Conservation (phyloP, 345 rosid genomes). For the Hypericum androsaemum region DNA sequence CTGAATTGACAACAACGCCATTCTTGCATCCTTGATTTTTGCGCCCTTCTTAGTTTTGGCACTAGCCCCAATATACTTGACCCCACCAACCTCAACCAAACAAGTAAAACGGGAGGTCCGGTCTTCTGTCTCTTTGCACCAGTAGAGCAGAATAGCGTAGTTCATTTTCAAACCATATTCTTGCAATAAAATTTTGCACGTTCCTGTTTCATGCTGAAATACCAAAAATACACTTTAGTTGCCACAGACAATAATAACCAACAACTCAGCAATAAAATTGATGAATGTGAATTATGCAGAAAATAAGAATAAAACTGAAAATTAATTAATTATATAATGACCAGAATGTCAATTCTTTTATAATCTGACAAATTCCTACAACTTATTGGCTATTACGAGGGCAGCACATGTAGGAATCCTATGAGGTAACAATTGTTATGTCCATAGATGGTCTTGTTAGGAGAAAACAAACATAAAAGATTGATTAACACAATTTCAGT, state of each 20-base stretch:
- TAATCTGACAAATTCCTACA: too few species aligned
- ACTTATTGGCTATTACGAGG: too few species aligned
- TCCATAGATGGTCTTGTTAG: too few species aligned
- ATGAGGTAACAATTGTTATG: too few species aligned
- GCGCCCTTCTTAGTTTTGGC: conserved; percentile 74
- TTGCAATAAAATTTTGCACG: conserved; percentile 83
- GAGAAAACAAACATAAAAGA: not conserved
- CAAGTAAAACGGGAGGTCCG: conserved; percentile 38
- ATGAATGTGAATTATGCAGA: not conserved
- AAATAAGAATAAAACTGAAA: not conserved
- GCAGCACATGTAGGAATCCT: too few species aligned
- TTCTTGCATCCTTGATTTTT: conserved; percentile 86
- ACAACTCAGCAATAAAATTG: not conserved
- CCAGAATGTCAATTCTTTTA: too few species aligned
- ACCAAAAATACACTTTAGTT: not conserved
- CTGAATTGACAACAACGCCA: conserved; percentile 68
- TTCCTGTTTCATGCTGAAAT: conserved; percentile 68
- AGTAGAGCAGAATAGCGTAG: conserved; percentile 64
- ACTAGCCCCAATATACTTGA: conserved; percentile 63
- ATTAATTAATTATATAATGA: too few species aligned
- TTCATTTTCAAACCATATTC: conserved; percentile 96
- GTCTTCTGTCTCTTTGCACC: conserved; percentile 37
- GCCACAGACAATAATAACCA: not conserved
- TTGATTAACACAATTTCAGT: not conserved
- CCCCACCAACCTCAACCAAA: conserved; percentile 75